Base-by-base conservation (phyloP, 805 yeast species). In the Saturnispora diversa region DNA sequence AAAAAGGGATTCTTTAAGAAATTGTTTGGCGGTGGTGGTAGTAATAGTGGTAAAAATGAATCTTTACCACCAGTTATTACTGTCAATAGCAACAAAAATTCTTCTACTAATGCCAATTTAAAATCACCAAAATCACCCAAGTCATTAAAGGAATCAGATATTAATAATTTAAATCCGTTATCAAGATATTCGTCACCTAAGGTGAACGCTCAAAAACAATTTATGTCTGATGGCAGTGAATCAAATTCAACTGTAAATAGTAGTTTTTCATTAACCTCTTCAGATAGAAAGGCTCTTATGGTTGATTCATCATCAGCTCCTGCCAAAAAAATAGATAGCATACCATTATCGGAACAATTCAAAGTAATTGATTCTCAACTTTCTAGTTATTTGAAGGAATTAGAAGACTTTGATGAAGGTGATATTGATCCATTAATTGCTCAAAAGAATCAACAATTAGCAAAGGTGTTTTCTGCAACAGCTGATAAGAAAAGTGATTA, bases 361-460 rank as follows among this genome's bases (percentile, higher is more conserved):
- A 52, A 55, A 38, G 52, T 59, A 23, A 40, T 65, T 13, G 78
- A 74, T 47, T 69, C 71, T 2, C 64, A 69, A 45, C 50, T 75
- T 21, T 64, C 68, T 28, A 68, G 67, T 38, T 75, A 74, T 49
- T 50, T 74, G 27, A 56, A 61, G 32, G 64, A 58, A 22, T 44
- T 58, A 16, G 58, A 54, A 38, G 27, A 32, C 9, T 21, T 15
- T 21, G 21, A 31, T 20, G 21, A 26, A 29, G 5, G 33, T 11
- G 35, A 30, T 15, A 5, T 33, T n/a, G 8, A 24, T 11, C 23
- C 22, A 24, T 26, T 35, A n/a, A 22, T 27, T 6, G 30, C 43
- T 2, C 38, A 37, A n/a, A 31, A 39, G 5, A 46, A 51, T 21
- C 50, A 40, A 8, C 26, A 40, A 17, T 32, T 50, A 11, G 19